Evolutionary conservation across 768 basidiomycete species (phyloP), one percentile per base, ranked within the genome.

Genomic region (Rhizopogon vinicolor): DNA sequence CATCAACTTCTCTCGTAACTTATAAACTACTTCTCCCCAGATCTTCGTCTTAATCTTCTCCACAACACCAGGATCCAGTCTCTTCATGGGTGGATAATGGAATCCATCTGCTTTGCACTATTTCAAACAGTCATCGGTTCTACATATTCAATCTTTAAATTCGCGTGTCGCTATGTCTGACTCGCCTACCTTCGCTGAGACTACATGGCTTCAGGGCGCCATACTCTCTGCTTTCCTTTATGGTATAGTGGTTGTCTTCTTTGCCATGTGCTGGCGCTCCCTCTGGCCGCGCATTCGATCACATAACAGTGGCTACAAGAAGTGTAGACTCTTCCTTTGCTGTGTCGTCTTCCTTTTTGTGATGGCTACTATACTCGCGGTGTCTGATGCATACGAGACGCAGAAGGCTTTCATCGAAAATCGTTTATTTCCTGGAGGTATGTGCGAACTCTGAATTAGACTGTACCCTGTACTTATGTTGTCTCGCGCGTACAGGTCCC

Each of bases 381-480:
- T 53, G 0, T 29, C 57, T 57, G 66, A 63, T 29, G 41, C 68
- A 0, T 49, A 58, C 10, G 66, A 68, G 41, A 70, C 65, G 42
- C 66, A 71, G 25, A 43, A 68, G 7, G 66, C 60, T 13, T 70
- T 71, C 56, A 63, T 70, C 51, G 60, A 66, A 28, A 18, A 71
- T 33, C 68, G 70, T 28, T 53, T 72, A 25, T 71, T 66, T 41
- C 68, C 70, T 1, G 70, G 66, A 19, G 68, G 68, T 69, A 18
- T 44, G 61, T 55, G n/a, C 37, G 5, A 39, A 16, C 28, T 37
- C 12, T 4, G 18, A 19, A 7, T 5, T 13, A 25, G 25, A 9
- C 31, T 22, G 29, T 31, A 31, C n/a, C 22, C 7, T 14, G 14
- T 1, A 33, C 19, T 48, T 18, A 29, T 40, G 2, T 25, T 16